Evolutionary conservation across 495 filamentous ascomycete species (phyloP), one percentile per base, ranked within the genome.

Genomic region (Paragyromitra xinjiangensis): DNA sequence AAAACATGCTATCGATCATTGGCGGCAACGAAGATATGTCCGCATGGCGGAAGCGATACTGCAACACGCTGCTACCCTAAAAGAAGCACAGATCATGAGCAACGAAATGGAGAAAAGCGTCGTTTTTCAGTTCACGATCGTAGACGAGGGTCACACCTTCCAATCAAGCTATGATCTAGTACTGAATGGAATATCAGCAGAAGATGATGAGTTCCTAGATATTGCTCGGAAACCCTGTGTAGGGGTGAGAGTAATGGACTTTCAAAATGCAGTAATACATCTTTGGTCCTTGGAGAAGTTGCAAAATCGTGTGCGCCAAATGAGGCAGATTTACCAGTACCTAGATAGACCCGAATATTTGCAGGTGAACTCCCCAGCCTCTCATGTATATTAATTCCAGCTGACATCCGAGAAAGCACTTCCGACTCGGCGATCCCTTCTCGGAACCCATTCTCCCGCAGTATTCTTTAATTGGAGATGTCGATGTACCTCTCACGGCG

Each of bases 41-140:
- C 90, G 90, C 66, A 97, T 99, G 92, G 93, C 94, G n/a, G 95
- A 98, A 83, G 90, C 91, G 14, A 89, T 98, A 39, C 83, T 99
- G 29, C 93, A 96, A 78, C 89, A 96, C 84, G 95, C 95, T 7
- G 90, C 92, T 12, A 89, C 89, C 45, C 84, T 98, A 51, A 99
- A 99, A 83, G 95, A 99, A 83, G 96, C 95, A 3, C 95, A 99
- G 82, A 90, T 99, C 63, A 95, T 99, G 92, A 98, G 96, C 84
- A 93, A 97, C 72, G 93, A 94, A 75, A 92, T 99, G 88, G 94
- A 95, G 79, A 95, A 97, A 84, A 90, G 90, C 77, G 91, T 97
- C 16, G 92, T 95, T 44, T 99, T 99, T 84, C 95, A 99, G 84
- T 98, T 97, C 82, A 91, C 93, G 19, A 89, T 98, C 69, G 89